A percentile compares a stretch with the other conserved stretches of the same genome.
phyloP scores from a whole-genome alignment of 129 eudicot genomes.

The Flaveria bidentis region DNA sequence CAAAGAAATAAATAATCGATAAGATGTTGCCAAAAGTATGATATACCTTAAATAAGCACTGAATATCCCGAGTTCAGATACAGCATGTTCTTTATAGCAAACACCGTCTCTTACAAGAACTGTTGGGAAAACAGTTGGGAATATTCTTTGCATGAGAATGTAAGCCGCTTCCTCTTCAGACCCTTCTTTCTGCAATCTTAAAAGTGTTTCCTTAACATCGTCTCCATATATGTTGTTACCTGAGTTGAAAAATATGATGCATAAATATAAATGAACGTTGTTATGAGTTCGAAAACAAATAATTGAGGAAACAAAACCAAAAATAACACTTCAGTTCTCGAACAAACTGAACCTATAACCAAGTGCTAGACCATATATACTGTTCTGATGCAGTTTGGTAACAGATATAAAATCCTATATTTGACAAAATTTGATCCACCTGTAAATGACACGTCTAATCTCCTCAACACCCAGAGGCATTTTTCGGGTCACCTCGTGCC shows the following conservation, averaged over 20 bases:
- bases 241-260: constrained; percentile 17
- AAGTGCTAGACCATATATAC: neutral
- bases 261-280: neutral
- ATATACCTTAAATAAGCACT: constrained; percentile 78
- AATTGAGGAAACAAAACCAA: neutral
- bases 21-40: neutral
- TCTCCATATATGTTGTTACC: constrained; percentile 96
- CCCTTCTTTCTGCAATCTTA: constrained; percentile 67
- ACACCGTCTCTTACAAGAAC: constrained; percentile 71
- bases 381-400: neutral
- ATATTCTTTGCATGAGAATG: constrained; percentile 96
- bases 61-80: constrained; percentile 88
- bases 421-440: too few relatives aligned
- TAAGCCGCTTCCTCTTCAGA: constrained; percentile 90
- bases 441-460: neutral
- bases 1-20: neutral
- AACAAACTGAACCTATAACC: neutral
- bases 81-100: constrained; percentile 70
- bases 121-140: constrained; percentile 66
- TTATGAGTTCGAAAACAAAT: neutral
- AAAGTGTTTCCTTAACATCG: constrained; percentile 58
- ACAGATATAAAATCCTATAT: too few relatives aligned
- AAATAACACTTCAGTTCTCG: neutral
- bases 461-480: neutral
- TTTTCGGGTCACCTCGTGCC: neutral